Evolutionary conservation across 805 yeast species (phyloP).

Genomic region (Starmerella davenportii): DNA sequence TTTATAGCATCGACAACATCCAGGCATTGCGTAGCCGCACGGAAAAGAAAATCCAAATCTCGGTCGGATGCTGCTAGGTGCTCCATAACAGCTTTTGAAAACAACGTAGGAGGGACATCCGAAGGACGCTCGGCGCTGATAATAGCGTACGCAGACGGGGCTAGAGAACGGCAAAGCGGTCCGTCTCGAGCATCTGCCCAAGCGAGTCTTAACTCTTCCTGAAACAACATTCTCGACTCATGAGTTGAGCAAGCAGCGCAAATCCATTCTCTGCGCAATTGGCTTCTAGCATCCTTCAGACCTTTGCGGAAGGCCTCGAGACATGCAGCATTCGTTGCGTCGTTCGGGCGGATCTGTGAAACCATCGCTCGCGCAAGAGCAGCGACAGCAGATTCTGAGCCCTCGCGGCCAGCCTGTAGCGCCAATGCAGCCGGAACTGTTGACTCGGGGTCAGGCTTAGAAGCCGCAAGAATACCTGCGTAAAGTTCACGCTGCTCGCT

Average conservation of each 20-base stretch:
- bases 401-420: constrained; percentile 50
- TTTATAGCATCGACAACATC: not conserved
- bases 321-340: constrained; percentile 2
- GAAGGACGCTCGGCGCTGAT: not conserved
- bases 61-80: constrained; percentile 7
- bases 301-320: constrained; percentile 33
- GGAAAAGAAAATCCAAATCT: constrained; percentile 9
- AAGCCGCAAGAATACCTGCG: constrained; percentile 28
- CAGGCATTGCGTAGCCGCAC: constrained; percentile 2
- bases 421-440: constrained; percentile 30
- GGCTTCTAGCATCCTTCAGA: constrained; percentile 42
- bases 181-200: not conserved
- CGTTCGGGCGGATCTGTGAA: constrained; percentile 14
- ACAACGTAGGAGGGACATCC: constrained; percentile 6
- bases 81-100: constrained; percentile 11
- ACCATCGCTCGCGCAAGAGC: constrained; percentile 32
- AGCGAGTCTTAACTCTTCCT: not conserved
- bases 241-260: constrained; percentile 17
- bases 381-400: constrained; percentile 46
- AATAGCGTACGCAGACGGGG: not conserved
- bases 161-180: not conserved
- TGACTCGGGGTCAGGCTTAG: not conserved
- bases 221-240: not conserved
- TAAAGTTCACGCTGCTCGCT: constrained; percentile 48
- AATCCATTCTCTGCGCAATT: constrained; percentile 51